These are phyloP conservation scores for Suillus fuscotomentosus DNA, from an alignment of 768 basidiomycete species.

Conservation along the genomic window DNA sequence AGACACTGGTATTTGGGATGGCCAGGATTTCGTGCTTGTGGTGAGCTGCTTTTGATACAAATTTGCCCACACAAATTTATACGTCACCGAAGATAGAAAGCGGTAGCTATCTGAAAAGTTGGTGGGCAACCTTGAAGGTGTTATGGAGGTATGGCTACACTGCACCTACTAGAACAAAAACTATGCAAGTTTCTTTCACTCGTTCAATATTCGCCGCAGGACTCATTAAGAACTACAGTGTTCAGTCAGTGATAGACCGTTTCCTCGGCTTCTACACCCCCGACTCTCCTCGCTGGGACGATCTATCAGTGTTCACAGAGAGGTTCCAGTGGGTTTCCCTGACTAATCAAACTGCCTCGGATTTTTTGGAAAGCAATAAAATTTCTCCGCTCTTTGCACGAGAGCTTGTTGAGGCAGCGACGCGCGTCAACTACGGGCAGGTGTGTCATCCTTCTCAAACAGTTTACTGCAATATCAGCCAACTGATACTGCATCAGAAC, in stretches of 20 bases:
- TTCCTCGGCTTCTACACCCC: slow-evolving; percentile 57
- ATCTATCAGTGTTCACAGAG: slow-evolving; percentile 55
- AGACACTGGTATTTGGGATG: slow-evolving; percentile 79
- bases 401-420: slow-evolving; percentile 79
- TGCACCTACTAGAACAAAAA: slow-evolving; percentile 55
- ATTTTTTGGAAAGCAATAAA: slow-evolving; percentile 54
- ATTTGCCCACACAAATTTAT: background rate
- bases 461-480: slow-evolving; percentile 1
- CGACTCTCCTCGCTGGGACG: slow-evolving; percentile 59
- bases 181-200: slow-evolving; percentile 40
- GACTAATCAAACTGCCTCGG: slow-evolving; percentile 49
- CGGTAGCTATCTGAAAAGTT: slow-evolving; percentile 36
- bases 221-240: slow-evolving; percentile 37
- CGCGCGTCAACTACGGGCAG: slow-evolving; percentile 84
- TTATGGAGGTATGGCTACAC: slow-evolving; percentile 76
- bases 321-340: slow-evolving; percentile 49
- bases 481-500: slow-evolving; percentile 41
- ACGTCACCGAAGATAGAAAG: slow-evolving; percentile 39
- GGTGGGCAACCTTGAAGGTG: slow-evolving; percentile 74
- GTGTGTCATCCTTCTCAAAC: slow-evolving; percentile 30
- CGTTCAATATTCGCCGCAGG: background rate
- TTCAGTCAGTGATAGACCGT: slow-evolving; percentile 48
- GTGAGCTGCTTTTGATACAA: slow-evolving; percentile 37
- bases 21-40: slow-evolving; percentile 61
- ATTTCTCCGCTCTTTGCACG: slow-evolving; percentile 57